Base-by-base conservation (phyloP, 306 rosid species). In the Sicyos edulis region DNA sequence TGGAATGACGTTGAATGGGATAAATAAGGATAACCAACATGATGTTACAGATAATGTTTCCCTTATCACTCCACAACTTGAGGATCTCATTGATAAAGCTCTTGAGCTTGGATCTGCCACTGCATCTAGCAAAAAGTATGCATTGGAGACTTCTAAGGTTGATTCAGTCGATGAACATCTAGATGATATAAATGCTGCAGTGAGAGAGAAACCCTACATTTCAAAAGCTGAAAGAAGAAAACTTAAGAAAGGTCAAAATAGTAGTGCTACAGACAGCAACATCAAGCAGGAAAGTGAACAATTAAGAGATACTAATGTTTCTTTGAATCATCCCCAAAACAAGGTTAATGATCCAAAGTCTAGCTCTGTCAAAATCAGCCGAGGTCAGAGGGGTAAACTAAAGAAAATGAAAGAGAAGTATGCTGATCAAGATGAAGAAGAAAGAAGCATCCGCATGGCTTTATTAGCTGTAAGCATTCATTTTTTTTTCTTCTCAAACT, bases 401-500 rank as follows among this genome's bases (percentile, higher is more conserved):
- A 91, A 87, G 86, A 93, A 93, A 83, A 87, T 93, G 80, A 93
- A 88, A 81, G 99, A 85, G 83, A 93, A 93, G 84, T 93, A 93
- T 71, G 99, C 95, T 13, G 89, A 89, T 76, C 99, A 93, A 77
- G 99, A 93, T 59, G 99, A 93, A 85, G 97, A 91, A 82, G 99
- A 93, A 84, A 89, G 99, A 82, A 81, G 81, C 80, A 88, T 93
- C 55, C 89, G 97, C 42, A 91, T 93, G 99, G 87, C 99, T 62
- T 89, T 93, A 81, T 82, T 93, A 82, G 99, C 99, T 74, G 97
- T 93, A 83, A 91, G 99, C 87, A 75, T 74, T 74, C 37, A 21
- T 22, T 22, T 49, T 47, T 22, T 22, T 49, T 47, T 47, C 3
- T 13, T 49, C 57, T 68, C 72, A 45, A 47, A 67, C 47, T 19